phyloP scores from a whole-genome alignment of 2,329 filamentous ascomycete species.

The Fusarium haematococcum region DNA sequence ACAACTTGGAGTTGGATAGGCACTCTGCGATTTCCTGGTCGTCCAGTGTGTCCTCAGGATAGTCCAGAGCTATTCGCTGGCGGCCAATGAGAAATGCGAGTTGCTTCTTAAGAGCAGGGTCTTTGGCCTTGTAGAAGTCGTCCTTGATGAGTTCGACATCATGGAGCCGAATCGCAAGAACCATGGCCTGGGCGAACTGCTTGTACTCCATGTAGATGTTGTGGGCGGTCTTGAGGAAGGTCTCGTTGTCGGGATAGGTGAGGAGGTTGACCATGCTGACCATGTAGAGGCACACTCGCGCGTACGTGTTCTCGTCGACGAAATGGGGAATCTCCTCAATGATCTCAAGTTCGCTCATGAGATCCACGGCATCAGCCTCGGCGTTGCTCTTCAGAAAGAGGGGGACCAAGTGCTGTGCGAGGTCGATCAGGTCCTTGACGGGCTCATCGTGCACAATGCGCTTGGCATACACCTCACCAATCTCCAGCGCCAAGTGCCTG shows the following conservation, averaged over 20 bases:
- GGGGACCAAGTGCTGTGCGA: conserved; percentile 87
- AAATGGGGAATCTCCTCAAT: conserved; percentile 92
- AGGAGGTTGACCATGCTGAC: conserved; percentile 98
- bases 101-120: conserved; percentile 89
- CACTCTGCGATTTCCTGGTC: conserved; percentile 83
- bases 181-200: conserved; percentile 92
- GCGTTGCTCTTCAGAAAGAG: conserved; percentile 98
- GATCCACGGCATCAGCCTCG: conserved; percentile 96
- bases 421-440: conserved; percentile 84
- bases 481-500: conserved; percentile 92
- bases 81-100: conserved; percentile 92
- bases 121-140: conserved; percentile 83
- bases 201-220: conserved; percentile 94
- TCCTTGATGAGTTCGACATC: conserved; percentile 84
- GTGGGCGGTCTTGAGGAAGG: conserved; percentile 93
- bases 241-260: conserved; percentile 96
- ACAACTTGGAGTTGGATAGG: conserved; percentile 86
- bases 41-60: conserved; percentile 74
- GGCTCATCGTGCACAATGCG: conserved; percentile 87
- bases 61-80: conserved; percentile 86
- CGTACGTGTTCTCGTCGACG: conserved; percentile 93
- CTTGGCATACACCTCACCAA: conserved; percentile 93
- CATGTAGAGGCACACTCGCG: conserved; percentile 96
- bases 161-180: conserved; percentile 93
- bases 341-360: conserved; percentile 97